Conservation (phyloP, 352 stramenopile species). For the Pythium guiyangense region DNA sequence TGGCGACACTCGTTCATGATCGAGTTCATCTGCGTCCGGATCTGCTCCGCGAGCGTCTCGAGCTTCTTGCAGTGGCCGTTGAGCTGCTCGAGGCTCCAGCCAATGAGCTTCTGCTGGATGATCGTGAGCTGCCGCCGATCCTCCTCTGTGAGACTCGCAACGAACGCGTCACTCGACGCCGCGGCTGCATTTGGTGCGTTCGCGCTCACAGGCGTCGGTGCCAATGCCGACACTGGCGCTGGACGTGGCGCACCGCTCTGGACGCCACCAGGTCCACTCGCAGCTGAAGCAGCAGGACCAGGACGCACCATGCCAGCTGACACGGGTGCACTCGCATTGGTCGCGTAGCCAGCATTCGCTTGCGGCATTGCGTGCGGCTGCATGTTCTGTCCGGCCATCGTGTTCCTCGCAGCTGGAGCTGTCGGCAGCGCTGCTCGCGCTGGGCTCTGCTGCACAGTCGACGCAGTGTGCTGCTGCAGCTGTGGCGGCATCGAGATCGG, state of each 20-base stretch:
- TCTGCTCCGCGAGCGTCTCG: slow-evolving; percentile 75
- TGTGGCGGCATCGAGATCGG: slow-evolving; percentile 25
- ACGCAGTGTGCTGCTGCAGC: slow-evolving; percentile 8
- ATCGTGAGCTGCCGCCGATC: slow-evolving; percentile 65
- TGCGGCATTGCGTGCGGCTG: neutral
- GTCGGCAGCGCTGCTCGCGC: neutral
- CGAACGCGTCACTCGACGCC: slow-evolving; percentile 16
- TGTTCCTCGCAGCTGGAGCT: neutral
- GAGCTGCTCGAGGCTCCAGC: slow-evolving; percentile 67
- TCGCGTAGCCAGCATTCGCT: slow-evolving; percentile 1
- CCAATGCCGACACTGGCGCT: neutral
- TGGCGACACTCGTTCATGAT: slow-evolving; percentile 83
- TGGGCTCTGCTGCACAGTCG: slow-evolving; percentile 6
- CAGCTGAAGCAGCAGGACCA: neutral
- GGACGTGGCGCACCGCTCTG: neutral
- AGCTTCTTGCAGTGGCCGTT: slow-evolving; percentile 79
- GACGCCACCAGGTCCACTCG: neutral
- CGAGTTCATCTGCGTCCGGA: slow-evolving; percentile 72
- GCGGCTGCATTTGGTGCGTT: slow-evolving; percentile 2
- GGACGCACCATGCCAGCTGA: too few species aligned
- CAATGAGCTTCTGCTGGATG: slow-evolving; percentile 68
- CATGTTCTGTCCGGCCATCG: slow-evolving; percentile 4
- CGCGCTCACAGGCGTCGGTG: neutral
- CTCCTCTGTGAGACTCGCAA: slow-evolving; percentile 54
- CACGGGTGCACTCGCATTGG: neutral